Base-by-base conservation (phyloP, 2,329 filamentous ascomycete species). In the Penicillium brasilianum region DNA sequence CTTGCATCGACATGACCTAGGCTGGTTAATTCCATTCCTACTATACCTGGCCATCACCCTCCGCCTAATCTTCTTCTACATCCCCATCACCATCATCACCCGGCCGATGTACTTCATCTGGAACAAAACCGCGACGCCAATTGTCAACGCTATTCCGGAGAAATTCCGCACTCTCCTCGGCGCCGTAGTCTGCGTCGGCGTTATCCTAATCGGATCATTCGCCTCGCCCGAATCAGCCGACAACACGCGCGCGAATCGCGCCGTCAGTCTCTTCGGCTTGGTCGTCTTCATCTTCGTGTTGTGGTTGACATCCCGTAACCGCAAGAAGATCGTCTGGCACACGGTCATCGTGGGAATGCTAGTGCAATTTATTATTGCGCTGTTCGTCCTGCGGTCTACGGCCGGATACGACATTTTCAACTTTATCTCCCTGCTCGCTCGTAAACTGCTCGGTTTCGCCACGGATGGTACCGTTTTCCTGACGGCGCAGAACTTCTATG, bases 381-480 rank as follows among this genome's bases (percentile, higher is more conserved):
- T 97, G 13, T 97, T 97, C 71, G 93, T 97, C 51, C 83, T 97
- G 68, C 87, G 92, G 51, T 95, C 92, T 3, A 78, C 84, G 41
- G 91, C 87, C 41, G 93, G 93, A 60, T 96, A 87, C 79, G 91
- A 96, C 78, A 96, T 97, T 74, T 97, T 97, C 85, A 87, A 87
- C 76, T 97, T 96, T 80, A 86, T 97, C 69, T 93, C 92, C 4
- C 82, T 82, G 56, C 85, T 94, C 10, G 92, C 92, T 1, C 86
- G 87, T 30, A 83, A 87, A 63, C 82, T 97, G 30, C 84, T 97
- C 5, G 86, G 89, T 28, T 97, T 92, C 69, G 90, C 93, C 25
- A 80, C 82, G 18, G 76, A 91, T 34, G 93, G 93, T 74, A 86
- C 91, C 0, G 74, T 76, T 0, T 97, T 97, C 81, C 77, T 97